Evolutionary conservation across 257 asterid genomes (phyloP).

Genomic region (Penstemon davidsonii): DNA sequence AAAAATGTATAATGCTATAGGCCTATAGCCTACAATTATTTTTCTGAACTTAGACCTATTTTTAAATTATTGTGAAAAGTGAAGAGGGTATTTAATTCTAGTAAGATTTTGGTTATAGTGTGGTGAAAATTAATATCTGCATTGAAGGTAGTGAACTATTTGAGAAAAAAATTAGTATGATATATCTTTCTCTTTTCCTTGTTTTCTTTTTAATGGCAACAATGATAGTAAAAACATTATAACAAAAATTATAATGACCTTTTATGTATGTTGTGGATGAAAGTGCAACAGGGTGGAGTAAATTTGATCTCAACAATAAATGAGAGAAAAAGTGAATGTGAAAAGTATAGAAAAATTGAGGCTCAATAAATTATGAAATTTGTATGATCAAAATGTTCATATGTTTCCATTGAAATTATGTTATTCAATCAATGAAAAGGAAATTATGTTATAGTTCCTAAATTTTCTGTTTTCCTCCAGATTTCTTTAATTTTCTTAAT

Average conservation of each 20-base stretch:
- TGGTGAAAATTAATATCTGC: not conserved
- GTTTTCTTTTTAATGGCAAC: conserved; percentile 5
- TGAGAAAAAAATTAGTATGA: not conserved
- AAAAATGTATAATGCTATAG: conserved; percentile 28
- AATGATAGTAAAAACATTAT: not conserved
- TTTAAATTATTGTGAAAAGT: not conserved
- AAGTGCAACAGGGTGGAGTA: conserved; percentile 19
- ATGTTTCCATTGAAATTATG: too few species aligned
- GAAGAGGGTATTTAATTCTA: not conserved
- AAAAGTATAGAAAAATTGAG: conserved; percentile 41
- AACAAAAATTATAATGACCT: not conserved
- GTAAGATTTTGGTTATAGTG: conserved; percentile 1
- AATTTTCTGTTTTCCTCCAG: too few species aligned
- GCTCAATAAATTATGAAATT: conserved; percentile 6
- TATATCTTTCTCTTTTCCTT: not conserved
- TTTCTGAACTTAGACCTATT: conserved; percentile 1
- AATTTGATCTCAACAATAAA: conserved; percentile 63
- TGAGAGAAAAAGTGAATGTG: conserved; percentile 42
- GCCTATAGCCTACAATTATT: not conserved
- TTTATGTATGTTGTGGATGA: not conserved
- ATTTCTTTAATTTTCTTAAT: too few species aligned
- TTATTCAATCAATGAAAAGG: too few species aligned
- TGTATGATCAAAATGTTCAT: not conserved
- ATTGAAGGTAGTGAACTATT: not conserved
- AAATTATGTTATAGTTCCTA: too few species aligned